Conservation (phyloP, 768 basidiomycete species). For the Rhodocollybia butyracea region DNA sequence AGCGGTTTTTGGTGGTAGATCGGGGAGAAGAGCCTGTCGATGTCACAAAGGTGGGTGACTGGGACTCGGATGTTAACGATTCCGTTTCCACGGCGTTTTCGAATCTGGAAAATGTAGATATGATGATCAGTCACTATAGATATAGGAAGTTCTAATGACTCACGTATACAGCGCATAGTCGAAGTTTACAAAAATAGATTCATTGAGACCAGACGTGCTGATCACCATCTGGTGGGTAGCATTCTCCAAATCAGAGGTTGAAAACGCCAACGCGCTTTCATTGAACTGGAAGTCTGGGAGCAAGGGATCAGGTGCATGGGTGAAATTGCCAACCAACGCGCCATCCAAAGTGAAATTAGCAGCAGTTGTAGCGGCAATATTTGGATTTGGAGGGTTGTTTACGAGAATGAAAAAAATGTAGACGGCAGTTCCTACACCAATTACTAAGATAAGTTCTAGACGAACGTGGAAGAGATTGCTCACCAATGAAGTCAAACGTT, state of each 20-base stretch:
- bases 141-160: slow-evolving; percentile 9
- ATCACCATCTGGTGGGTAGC: slow-evolving; percentile 27
- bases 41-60: not conserved
- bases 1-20: not conserved
- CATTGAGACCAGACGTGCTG: slow-evolving; percentile 26
- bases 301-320: slow-evolving; percentile 22
- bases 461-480: not conserved
- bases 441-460: not conserved
- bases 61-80: not conserved
- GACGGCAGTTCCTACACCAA: slow-evolving; percentile 14
- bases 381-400: slow-evolving; percentile 25
- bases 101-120: not conserved
- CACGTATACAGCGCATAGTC: slow-evolving; percentile 42
- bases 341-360: slow-evolving; percentile 34
- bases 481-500: slow-evolving; percentile 9
- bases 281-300: slow-evolving; percentile 24
- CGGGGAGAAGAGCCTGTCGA: not conserved
- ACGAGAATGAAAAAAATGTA: slow-evolving; percentile 40
- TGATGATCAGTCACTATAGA: not conserved
- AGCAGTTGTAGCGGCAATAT: slow-evolving; percentile 17
- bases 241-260: slow-evolving; percentile 22
- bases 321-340: slow-evolving; percentile 15
- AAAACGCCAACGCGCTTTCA: slow-evolving; percentile 23
- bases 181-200: slow-evolving; percentile 31
- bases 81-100: not conserved